A percentile compares a stretch with the other conserved stretches of the same genome.
Evolutionary conservation across 2,329 filamentous ascomycete genomes (phyloP).

Genomic region (Camillea tinctor): DNA sequence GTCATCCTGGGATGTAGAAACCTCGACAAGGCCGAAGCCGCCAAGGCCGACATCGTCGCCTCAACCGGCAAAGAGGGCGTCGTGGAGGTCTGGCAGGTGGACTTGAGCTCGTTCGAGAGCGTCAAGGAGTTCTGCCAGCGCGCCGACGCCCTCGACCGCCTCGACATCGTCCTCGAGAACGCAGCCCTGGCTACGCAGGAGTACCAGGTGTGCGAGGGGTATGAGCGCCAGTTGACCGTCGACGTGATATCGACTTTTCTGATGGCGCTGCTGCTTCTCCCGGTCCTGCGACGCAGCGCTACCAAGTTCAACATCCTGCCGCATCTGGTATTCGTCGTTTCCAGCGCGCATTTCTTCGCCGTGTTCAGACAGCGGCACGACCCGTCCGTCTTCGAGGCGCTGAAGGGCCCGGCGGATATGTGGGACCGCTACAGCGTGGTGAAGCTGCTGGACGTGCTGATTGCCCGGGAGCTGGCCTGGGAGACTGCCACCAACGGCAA

Average conservation of each 20-base stretch:
- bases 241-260: conserved; percentile 49
- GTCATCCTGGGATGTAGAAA: conserved; percentile 44
- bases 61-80: conserved; percentile 21
- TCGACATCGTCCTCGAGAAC: conserved; percentile 45
- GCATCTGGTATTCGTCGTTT: conserved; percentile 39
- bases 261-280: conserved; percentile 43
- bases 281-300: conserved; percentile 38
- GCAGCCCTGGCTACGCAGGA: conserved; percentile 32
- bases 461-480: conserved; percentile 35
- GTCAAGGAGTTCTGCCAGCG: conserved; percentile 38
- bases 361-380: conserved; percentile 34
- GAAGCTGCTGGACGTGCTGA: conserved; percentile 35
- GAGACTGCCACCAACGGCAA: conserved; percentile 30
- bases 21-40: conserved; percentile 40
- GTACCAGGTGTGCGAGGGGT: conserved; percentile 34
- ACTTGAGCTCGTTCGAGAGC: conserved; percentile 40
- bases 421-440: conserved; percentile 36
- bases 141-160: conserved; percentile 32
- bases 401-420: conserved; percentile 29
- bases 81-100: conserved; percentile 45
- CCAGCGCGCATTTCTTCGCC: conserved; percentile 36
- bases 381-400: conserved; percentile 33
- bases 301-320: conserved; percentile 33
- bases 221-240: conserved; percentile 43
- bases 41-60: conserved; percentile 36